A percentile compares a stretch with the other conserved stretches of the same genome.
Evolutionary conservation across 176 grass and related monocot species (phyloP).

Genomic region (Urochloa ruziziensis): DNA sequence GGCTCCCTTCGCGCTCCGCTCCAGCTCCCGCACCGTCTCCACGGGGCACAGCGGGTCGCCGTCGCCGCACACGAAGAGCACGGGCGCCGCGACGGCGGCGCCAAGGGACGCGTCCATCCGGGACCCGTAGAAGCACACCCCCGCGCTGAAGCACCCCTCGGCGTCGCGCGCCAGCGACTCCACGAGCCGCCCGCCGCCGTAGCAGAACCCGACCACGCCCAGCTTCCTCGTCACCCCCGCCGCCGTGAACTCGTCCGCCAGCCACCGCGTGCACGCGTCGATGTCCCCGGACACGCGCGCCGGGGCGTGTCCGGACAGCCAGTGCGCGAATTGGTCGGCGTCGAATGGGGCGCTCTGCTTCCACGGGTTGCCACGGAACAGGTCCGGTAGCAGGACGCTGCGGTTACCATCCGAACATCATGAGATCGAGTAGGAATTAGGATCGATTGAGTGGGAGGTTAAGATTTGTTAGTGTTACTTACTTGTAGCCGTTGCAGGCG

Average conservation of each 20-base stretch:
- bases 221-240: constrained; percentile 73
- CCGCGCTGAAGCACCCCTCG: constrained; percentile 45
- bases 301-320: constrained; percentile 30
- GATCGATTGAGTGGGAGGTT: no score
- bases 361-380: constrained; percentile 79
- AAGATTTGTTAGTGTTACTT: background rate
- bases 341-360: constrained; percentile 27
- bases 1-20: constrained; percentile 45
- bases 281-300: constrained; percentile 64
- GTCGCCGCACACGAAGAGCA: constrained; percentile 78
- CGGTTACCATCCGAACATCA: no score
- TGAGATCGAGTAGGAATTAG: no score
- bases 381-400: constrained; percentile 88
- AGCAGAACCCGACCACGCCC: constrained; percentile 78
- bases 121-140: constrained; percentile 82
- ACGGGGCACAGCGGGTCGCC: constrained; percentile 64
- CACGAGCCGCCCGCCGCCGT: constrained; percentile 62
- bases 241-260: constrained; percentile 66
- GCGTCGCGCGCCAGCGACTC: constrained; percentile 66
- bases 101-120: constrained; percentile 60
- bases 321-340: constrained; percentile 26
- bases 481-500: constrained; percentile 96
- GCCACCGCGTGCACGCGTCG: constrained; percentile 62
- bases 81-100: constrained; percentile 42
- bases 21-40: constrained; percentile 56